Base-by-base conservation (phyloP, 129 eudicot species). In the Pittosporum tobira region DNA sequence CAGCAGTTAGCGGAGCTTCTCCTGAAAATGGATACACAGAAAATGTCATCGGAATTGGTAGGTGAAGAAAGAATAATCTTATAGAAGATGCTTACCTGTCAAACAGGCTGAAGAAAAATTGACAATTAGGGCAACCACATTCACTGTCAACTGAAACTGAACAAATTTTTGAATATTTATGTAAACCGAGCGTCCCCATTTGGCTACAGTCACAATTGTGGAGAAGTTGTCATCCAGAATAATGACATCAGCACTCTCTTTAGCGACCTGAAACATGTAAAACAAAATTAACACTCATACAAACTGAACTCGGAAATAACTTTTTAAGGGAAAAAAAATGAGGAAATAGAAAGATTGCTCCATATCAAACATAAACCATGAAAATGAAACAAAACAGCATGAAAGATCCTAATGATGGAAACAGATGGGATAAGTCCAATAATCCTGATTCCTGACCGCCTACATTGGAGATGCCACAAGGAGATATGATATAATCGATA, bases 141-240 rank as follows among this genome's bases (percentile, higher is more conserved):
- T 89, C 24, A 89, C 97, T 0, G 97, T 89, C 52, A 89, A 79
- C 76, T 89, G 97, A 75, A 89, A 89, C 79, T 89, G 97, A 44
- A 89, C 97, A 67, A 89, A 89, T 42, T 89, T 89, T 73, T 89
- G 97, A 48, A 89, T 89, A 80, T 89, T 89, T n/a, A 85, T 74
- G 62, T 89, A 89, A 64, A 89, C 95, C 3, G 97, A 89, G 73
- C 97, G 95, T 53, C 97, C 97, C 97, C 97, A 89, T 69, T 73
- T 84, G 47, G 93, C 95, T 20, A 89, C 97, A 5, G 97, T 89
- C 42, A 85, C 95, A 57, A 89, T 89, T 28, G 97, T 89, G 45
- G 96, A 84, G 75, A 88, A 88, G 64, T 88, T 88, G 30, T 88
- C 96, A 13, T 88, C 96, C 65, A 88, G 67, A 65, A 89, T 89